phyloP scores from a whole-genome alignment of 257 asterid species.

The Jacaranda mimosifolia region DNA sequence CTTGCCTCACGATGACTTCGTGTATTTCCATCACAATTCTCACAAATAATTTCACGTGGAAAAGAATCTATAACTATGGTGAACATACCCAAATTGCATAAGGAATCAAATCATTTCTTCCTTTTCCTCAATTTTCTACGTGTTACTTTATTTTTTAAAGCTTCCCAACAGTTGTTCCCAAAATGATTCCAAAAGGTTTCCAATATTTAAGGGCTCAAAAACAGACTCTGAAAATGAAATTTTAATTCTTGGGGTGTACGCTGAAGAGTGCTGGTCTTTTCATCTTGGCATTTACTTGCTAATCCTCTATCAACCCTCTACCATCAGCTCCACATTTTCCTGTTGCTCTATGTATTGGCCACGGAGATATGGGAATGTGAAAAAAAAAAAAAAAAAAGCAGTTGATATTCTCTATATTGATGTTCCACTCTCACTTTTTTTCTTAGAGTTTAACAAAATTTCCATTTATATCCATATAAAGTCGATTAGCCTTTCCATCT shows the following conservation, averaged over 20 bases:
- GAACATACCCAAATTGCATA: not conserved
- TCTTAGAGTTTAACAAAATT: not conserved
- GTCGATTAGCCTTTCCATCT: too few species aligned
- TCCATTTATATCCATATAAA: not conserved
- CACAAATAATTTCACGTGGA: not conserved
- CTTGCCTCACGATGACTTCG: too few species aligned
- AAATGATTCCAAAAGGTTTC: not conserved
- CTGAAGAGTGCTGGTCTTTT: not conserved
- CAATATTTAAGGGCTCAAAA: not conserved
- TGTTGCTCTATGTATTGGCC: not conserved
- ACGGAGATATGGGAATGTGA: not conserved
- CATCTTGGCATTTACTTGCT: not conserved
- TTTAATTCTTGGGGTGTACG: not conserved
- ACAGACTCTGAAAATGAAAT: not conserved
- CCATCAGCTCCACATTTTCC: not conserved
- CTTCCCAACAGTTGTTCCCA: not conserved
- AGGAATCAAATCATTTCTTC: not conserved
- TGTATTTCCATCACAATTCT: not conserved
- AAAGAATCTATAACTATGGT: not conserved
- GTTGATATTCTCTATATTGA: not conserved
- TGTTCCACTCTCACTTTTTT: not conserved
- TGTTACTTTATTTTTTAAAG: not conserved
- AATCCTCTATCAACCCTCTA: not conserved
- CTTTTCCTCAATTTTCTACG: not conserved
- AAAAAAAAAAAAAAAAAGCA: not conserved